Base-by-base conservation (phyloP, 805 yeast genomes). In the Candida krabiensis region DNA sequence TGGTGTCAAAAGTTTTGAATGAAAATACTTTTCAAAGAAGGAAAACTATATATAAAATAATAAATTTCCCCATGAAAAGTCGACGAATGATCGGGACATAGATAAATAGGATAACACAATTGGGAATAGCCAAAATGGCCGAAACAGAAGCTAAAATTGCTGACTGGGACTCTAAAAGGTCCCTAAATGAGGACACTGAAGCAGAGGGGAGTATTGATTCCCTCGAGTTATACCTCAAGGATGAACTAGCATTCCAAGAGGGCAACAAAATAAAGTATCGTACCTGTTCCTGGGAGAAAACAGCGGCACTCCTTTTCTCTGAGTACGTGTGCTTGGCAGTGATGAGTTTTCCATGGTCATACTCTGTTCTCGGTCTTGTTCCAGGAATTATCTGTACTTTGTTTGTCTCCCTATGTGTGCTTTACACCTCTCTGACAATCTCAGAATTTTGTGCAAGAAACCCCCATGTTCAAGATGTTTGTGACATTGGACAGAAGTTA, bases 261-360 rank as follows among this genome's bases (percentile, higher is more conserved):
- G 44, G 44, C 9, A 33, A 33, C 27, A 23, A 34, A 22, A 75
- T 77, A 55, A 65, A 75, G 53, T 77, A 73, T 47, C 58, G 73
- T 34, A 62, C 70, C 15, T 75, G 81, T 46, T 69, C 80, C 19
- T 77, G 82, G 82, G 73, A 70, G 47, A 73, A 68, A 44, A 75
- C 83, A 0, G 79, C 83, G 1, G 80, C 79, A n/a, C 63, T 78
- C 28, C 59, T 78, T 36, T 74, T 78, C 44, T 72, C 79, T 2
- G 83, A 78, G 53, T 78, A 78, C 54, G 75, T 77, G 22, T 79
- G 82, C 48, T 63, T 78, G 43, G 83, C 83, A 11, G 75, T 77
- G 41, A 69, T 78, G 78, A 73, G 80, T n/a, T 78, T 78, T 53
- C 84, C 84, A 0, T 76, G 82, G 81, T 73, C 80, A 9, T 78